These are phyloP conservation scores for Penicillium vulpinum DNA, from an alignment of 2,329 filamentous ascomycete genomes.

Conservation along the genomic window DNA sequence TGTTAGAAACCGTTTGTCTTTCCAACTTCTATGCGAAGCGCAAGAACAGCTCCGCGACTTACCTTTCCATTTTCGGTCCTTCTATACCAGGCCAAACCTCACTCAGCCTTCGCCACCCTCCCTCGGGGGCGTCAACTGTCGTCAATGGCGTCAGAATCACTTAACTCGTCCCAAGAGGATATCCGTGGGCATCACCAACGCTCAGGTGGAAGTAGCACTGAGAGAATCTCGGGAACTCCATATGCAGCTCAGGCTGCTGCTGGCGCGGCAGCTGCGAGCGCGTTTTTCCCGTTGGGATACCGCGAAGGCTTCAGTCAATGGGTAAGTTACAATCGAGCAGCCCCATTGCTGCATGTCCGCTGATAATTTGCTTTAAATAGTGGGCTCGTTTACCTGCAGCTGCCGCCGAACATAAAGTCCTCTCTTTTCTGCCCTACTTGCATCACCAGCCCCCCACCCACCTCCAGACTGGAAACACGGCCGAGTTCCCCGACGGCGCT, in stretches of 20 bases:
- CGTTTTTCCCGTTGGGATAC: slow-evolving; percentile 79
- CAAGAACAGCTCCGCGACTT: neutral
- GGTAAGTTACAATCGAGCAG: slow-evolving; percentile 54
- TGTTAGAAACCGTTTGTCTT: slow-evolving; percentile 4
- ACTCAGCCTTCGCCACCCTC: slow-evolving; percentile 15
- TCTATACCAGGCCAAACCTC: neutral
- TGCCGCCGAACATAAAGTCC: slow-evolving; percentile 81
- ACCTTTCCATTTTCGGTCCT: neutral
- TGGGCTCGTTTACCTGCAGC: slow-evolving; percentile 84
- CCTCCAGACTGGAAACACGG: slow-evolving; percentile 58
- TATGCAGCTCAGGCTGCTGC: slow-evolving; percentile 35
- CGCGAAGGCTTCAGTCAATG: slow-evolving; percentile 91
- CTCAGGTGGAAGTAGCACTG: slow-evolving; percentile 17
- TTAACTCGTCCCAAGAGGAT: slow-evolving; percentile 34
- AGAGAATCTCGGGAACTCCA: slow-evolving; percentile 21
- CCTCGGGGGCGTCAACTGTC: slow-evolving; percentile 20
- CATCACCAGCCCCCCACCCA: slow-evolving; percentile 66
- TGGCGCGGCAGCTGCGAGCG: slow-evolving; percentile 31
- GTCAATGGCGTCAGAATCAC: slow-evolving; percentile 40
- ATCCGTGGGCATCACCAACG: slow-evolving; percentile 22
- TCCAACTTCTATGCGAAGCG: neutral
- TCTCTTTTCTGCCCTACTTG: slow-evolving; percentile 81
- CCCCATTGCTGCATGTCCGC: slow-evolving; percentile 5
- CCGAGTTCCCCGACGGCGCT: slow-evolving; percentile 27
- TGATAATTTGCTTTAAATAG: slow-evolving; percentile 47